Evolutionary conservation across 1,284 basidiomycete genomes (phyloP), one percentile per base, ranked within the genome.

Genomic region (Ustilago nuda): DNA sequence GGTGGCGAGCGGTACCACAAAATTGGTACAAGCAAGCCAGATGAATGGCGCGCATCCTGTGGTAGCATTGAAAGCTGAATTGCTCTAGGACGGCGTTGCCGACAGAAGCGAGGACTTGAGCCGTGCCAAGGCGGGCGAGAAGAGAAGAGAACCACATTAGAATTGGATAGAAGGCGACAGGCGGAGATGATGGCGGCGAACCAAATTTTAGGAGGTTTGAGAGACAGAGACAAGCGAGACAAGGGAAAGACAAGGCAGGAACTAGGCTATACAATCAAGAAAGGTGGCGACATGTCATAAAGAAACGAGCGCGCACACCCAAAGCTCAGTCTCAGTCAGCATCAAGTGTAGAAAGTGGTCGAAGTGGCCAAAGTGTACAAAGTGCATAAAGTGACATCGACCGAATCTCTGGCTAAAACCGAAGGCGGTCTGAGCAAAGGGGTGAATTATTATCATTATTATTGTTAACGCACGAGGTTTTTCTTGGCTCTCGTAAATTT

Each of bases 1-100:
- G 32, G 37, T 53, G 52, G 66, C 53, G n/a, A 57, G 51, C 45
- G 57, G 68, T 71, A 65, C 68, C 68, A 62, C 19, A 37, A 55
- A n/a, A 19, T 55, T 36, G 68, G 68, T 61, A 66, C 59, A 57
- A 53, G 35, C 57, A 57, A 50, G 23, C 30, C 15, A 13, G 23
- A 32, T 50, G 48, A 30, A 50, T 50, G 30, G 48, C 23, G 23
- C 27, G 30, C 48, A 50, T 50, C 27, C 27, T 4, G n/a, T 17
- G 46, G 46, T 45, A 45, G 43, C 46, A 48, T 6, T 30, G 19
- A 5, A 8, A n/a, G 19, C 46, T 48, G 46, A 48, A 56, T 62
- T 56, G 56, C 39, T 48, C 32, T 9, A 17, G 27, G 51, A 7
- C 56, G 56, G 60, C 56, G 51, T 27, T 11, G 8, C 8, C 41